Conservation (phyloP, 1,284 basidiomycete genomes). For the Kwoniella shivajii region DNA sequence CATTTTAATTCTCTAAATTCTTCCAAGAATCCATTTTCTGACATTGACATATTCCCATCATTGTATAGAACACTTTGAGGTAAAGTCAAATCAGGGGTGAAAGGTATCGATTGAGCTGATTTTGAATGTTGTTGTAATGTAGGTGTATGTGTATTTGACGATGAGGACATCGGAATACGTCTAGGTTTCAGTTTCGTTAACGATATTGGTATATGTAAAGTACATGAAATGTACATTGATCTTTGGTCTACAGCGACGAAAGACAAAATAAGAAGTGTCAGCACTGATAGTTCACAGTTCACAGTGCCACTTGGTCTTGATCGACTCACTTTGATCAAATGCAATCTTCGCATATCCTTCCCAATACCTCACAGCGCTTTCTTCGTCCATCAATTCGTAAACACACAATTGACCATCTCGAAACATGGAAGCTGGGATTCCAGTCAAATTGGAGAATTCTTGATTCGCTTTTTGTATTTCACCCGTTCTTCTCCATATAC, state of each 20-base stretch:
- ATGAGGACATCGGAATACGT: constrained; percentile 26
- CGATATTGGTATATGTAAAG: constrained; percentile 69
- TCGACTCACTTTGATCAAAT: constrained; percentile 67
- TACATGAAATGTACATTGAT: constrained; percentile 90
- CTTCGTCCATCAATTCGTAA: constrained; percentile 96
- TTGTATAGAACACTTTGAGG: constrained; percentile 16
- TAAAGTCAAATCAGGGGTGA: constrained; percentile 27
- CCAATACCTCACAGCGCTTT: constrained; percentile 96
- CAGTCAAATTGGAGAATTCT: constrained; percentile 59
- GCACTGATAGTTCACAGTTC: too few relatives aligned
- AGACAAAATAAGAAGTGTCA: neutral
- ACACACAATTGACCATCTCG: constrained; percentile 81
- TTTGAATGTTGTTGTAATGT: constrained; percentile 6
- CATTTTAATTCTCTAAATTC: constrained; percentile 77
- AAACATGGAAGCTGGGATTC: constrained; percentile 40
- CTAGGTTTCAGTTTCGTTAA: constrained; percentile 35
- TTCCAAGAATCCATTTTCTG: constrained; percentile 55
- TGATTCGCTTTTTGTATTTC: constrained; percentile 98
- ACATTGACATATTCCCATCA: constrained; percentile 2
- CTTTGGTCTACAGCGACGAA: constrained; percentile 38
- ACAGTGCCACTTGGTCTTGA: neutral
- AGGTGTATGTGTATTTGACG: constrained; percentile 13
- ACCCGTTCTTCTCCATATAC: constrained; percentile 93
- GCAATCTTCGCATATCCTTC: constrained; percentile 86
- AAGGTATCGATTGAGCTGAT: constrained; percentile 3